Conservation (phyloP, 2,329 filamentous ascomycete genomes). For the Arthrobotrys sphaeroides region DNA sequence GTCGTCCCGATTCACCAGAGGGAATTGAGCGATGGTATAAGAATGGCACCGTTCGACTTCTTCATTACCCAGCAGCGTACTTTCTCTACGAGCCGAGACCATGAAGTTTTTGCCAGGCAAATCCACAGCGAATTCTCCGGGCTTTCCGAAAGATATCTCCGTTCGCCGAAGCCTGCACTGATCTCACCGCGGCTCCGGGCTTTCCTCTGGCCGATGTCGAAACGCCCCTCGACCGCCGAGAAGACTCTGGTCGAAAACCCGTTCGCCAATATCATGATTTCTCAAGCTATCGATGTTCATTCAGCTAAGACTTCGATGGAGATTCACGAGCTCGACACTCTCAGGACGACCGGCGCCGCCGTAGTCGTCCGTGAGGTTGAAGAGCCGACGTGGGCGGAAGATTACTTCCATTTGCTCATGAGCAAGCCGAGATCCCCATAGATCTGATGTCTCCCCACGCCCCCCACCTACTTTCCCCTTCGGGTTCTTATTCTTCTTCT, state of each 20-base stretch:
- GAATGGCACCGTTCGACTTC: constrained; percentile 71
- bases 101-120: constrained; percentile 70
- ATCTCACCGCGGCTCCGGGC: constrained; percentile 13
- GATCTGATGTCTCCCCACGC: no score
- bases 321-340: constrained; percentile 35
- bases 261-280: constrained; percentile 52
- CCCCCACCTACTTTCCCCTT: background rate
- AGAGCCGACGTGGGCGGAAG: constrained; percentile 49
- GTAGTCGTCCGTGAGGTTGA: constrained; percentile 40
- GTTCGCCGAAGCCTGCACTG: constrained; percentile 18
- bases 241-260: constrained; percentile 42
- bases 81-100: constrained; percentile 67
- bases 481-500: background rate
- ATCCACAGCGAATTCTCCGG: constrained; percentile 70
- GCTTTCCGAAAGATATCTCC: constrained; percentile 29
- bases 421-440: constrained; percentile 35
- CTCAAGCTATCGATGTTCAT: constrained; percentile 48
- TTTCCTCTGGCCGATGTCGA: constrained; percentile 23
- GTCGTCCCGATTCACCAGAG: constrained; percentile 71
- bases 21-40: constrained; percentile 61
- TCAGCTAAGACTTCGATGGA: constrained; percentile 50
- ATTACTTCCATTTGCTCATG: constrained; percentile 48
- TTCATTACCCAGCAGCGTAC: constrained; percentile 74
- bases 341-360: constrained; percentile 19
- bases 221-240: constrained; percentile 28